Evolutionary conservation across 768 basidiomycete genomes (phyloP).

Genomic region (Naganishia vaughanmartiniae): DNA sequence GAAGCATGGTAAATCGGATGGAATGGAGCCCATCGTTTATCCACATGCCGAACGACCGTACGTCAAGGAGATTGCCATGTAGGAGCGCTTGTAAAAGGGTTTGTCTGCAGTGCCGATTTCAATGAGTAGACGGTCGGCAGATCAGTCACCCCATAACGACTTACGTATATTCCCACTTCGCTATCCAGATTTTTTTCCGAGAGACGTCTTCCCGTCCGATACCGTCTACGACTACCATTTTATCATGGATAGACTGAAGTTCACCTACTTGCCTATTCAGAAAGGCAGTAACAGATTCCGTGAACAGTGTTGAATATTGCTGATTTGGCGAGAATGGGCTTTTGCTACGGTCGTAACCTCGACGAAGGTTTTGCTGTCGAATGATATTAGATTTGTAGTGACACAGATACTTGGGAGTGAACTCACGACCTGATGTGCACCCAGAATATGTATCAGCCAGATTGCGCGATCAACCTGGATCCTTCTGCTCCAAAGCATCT

Average conservation of each 20-base stretch:
- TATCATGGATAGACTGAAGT: slow-evolving; percentile 60
- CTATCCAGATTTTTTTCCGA: slow-evolving; percentile 1
- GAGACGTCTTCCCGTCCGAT: background rate
- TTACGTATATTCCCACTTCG: slow-evolving; percentile 27
- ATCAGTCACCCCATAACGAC: too few relatives aligned
- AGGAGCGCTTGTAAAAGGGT: background rate
- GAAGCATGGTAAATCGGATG: background rate
- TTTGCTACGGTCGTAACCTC: slow-evolving; percentile 72
- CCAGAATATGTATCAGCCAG: slow-evolving; percentile 83
- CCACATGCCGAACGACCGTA: slow-evolving; percentile 14
- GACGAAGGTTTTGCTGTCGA: background rate
- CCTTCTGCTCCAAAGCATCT: slow-evolving; percentile 70
- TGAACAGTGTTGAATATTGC: slow-evolving; percentile 82
- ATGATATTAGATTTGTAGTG: background rate
- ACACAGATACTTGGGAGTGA: background rate
- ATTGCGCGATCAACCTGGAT: slow-evolving; percentile 78
- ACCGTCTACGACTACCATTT: background rate
- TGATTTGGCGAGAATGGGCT: slow-evolving; percentile 73
- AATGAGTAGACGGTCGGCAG: background rate
- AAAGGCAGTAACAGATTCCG: slow-evolving; percentile 73
- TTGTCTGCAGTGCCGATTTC: background rate
- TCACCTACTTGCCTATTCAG: slow-evolving; percentile 78
- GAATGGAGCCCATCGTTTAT: background rate
- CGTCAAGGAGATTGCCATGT: slow-evolving; percentile 2
- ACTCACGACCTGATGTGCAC: slow-evolving; percentile 65